Evolutionary conservation across 345 rosid genomes (phyloP), one percentile per base, ranked within the genome.

Genomic region (Moricandia moricandioides): DNA sequence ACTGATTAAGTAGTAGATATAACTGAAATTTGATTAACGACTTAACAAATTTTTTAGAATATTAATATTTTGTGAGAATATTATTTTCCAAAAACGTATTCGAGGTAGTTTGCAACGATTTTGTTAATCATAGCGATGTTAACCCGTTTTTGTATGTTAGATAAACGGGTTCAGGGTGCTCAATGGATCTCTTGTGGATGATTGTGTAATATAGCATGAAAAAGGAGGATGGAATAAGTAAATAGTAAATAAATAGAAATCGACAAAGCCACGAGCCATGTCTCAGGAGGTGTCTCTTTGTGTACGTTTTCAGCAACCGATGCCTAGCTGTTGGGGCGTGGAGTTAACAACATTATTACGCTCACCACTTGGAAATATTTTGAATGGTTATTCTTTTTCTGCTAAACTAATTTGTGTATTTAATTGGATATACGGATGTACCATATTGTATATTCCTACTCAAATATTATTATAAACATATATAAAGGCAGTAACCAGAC

Each of bases 251-350:
- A 71, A 35, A 71, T 35, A 59, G 57, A 59, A 66, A 37, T 71
- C 51, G 81, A 78, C 81, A 78, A 66, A 71, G 77, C 64, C 81
- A 78, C 77, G 81, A 71, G 77, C 77, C 73, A 58, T 78, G 77
- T 78, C 68, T 66, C 58, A 66, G 57, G 73, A 71, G 77, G 62
- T 67, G 77, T 31, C 66, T 58, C 76, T 78, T 71, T 78, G 72
- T 78, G 77, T 78, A 37, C 56, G 68, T 65, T 51, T 65, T 17
- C 72, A 78, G 81, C 57, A 78, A 78, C 62, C 64, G 62, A 78
- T 66, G 72, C 51, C 49, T 78, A 27, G 21, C 77, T 60, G 73
- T 66, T 78, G 34, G 39, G 73, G 77, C 81, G 77, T 78, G 81
- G 66, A 37, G 76, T 65, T 78, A 45, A 62, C 81, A 71, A 27